Evolutionary conservation across 148 eudicot genomes (phyloP).

Genomic region (Rhododendron simsii): DNA sequence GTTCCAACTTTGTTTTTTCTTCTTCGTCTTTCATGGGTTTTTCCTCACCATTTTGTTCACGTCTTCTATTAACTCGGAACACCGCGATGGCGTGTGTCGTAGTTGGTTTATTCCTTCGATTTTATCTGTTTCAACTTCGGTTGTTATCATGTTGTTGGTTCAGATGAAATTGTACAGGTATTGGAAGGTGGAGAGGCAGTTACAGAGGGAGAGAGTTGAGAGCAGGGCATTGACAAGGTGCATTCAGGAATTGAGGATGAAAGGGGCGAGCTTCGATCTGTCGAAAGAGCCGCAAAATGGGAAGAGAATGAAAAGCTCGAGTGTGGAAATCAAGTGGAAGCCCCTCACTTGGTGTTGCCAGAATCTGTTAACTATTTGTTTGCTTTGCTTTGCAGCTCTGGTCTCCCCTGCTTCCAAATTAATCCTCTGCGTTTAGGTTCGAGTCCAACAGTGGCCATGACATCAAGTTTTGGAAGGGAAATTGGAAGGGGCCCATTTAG

Average conservation of each 20-base stretch:
- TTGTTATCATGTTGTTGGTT: constrained; percentile 34
- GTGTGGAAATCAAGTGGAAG: constrained; percentile 73
- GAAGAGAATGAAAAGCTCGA: constrained; percentile 70
- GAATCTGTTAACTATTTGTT: constrained; percentile 25
- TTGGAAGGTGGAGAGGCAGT: constrained; percentile 52
- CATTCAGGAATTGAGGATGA: constrained; percentile 79
- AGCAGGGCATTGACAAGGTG: constrained; percentile 49
- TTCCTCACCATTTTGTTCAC: constrained; percentile 49
- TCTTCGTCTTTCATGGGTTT: constrained; percentile 54
- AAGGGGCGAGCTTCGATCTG: constrained; percentile 63
- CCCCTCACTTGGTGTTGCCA: constrained; percentile 40
- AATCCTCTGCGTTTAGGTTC: constrained; percentile 29
- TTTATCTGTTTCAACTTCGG: constrained; percentile 29
- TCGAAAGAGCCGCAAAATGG: constrained; percentile 44
- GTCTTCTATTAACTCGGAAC: constrained; percentile 14
- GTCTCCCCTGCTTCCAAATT: constrained; percentile 35
- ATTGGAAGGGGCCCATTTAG: background rate
- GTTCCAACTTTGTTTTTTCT: constrained; percentile 56
- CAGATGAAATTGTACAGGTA: constrained; percentile 58
- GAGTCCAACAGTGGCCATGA: background rate
- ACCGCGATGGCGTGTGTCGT: constrained; percentile 8
- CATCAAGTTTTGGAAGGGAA: background rate
- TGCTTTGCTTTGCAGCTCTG: constrained; percentile 37
- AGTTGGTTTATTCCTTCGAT: constrained; percentile 76
- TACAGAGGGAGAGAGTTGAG: constrained; percentile 50